phyloP scores from a whole-genome alignment of 73 alveolate genomes.

The Loxodes magnus region DNA sequence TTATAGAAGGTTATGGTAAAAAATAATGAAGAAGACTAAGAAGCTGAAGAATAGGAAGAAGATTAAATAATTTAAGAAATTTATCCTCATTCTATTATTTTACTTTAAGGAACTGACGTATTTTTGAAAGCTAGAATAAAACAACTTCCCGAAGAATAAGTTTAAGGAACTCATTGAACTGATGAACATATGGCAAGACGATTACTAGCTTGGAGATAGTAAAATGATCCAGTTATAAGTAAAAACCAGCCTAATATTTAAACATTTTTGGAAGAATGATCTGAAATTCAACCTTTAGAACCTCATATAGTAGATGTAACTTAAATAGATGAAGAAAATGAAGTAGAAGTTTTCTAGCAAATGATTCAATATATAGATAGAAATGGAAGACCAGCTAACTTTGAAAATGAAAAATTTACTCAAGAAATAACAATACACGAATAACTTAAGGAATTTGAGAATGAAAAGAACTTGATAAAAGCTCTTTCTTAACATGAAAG shows the following conservation, averaged over 20 bases:
- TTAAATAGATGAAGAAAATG: constrained; percentile 29
- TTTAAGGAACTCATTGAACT: constrained; percentile 43
- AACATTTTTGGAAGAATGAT: no score
- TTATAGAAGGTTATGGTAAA: constrained; percentile 21
- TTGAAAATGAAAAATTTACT: constrained; percentile 2
- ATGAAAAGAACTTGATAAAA: not conserved
- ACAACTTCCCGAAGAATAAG: constrained; percentile 8
- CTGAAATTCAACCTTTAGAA: constrained; percentile 49
- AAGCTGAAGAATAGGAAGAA: constrained; percentile 17
- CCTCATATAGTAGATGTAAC: constrained; percentile 38
- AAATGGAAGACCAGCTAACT: constrained; percentile 17
- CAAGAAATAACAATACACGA: not conserved
- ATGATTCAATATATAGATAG: constrained; percentile 4
- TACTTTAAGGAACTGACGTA: constrained; percentile 25
- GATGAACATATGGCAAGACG: constrained; percentile 35
- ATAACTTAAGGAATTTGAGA: not conserved
- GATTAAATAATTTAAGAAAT: constrained; percentile 21
- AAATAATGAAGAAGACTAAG: constrained; percentile 39
- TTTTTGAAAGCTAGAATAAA: constrained; percentile 17
- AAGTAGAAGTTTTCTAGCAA: not conserved
- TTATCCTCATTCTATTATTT: constrained; percentile 33
- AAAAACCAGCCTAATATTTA: no score
- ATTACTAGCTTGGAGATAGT: constrained; percentile 46
- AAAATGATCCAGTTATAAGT: constrained; percentile 49
- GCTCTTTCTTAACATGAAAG: not conserved